Conservation (phyloP, 2,329 filamentous ascomycete genomes). For the Verticillium isaacii region DNA sequence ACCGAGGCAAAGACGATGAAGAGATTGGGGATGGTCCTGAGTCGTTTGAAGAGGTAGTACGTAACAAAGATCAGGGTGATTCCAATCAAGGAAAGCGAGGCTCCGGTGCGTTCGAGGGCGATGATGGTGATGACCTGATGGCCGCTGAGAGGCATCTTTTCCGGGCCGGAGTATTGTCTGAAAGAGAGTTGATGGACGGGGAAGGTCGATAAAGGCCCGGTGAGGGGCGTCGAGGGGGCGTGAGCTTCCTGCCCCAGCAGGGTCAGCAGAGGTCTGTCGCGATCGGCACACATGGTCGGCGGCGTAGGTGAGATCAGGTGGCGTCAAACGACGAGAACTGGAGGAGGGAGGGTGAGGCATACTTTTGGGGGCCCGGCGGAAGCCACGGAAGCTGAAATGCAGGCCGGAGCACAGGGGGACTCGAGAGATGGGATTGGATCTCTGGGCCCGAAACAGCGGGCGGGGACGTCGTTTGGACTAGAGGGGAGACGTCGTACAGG, state of each 20-base stretch:
- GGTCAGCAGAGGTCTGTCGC: background rate
- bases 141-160: constrained; percentile 20
- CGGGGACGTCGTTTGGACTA: background rate
- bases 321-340: background rate
- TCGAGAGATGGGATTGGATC: background rate
- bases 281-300: background rate
- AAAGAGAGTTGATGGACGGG: background rate
- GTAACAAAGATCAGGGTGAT: constrained; percentile 48
- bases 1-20: constrained; percentile 59
- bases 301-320: background rate
- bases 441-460: background rate
- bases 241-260: background rate
- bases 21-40: constrained; percentile 56
- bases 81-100: constrained; percentile 45
- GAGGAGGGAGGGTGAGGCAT: background rate
- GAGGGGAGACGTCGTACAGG: background rate
- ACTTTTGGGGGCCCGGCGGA: background rate
- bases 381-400: background rate
- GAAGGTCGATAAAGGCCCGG: background rate
- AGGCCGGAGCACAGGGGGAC: background rate
- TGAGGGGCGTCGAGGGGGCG: background rate
- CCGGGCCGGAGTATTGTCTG: background rate
- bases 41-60: constrained; percentile 43
- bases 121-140: constrained; percentile 37
- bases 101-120: constrained; percentile 47